Percentiles rank a stretch among this genome's conserved stretches.
phyloP scores from a whole-genome alignment of 257 asterid species.

The Craterostigma plantagineum region DNA sequence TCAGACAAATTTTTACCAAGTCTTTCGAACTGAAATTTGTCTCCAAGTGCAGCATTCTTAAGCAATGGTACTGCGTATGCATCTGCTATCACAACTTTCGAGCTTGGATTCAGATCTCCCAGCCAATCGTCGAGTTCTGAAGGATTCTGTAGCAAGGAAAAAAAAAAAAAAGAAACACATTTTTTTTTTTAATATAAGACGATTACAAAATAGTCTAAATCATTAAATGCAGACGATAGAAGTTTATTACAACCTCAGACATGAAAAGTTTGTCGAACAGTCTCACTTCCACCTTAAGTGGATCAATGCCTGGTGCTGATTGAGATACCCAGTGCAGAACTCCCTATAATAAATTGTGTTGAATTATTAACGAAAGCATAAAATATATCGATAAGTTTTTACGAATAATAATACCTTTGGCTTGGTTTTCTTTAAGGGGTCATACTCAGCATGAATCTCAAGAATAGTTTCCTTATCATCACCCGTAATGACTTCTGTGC shows the following conservation, averaged over 20 bases:
- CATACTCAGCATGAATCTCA: slow-evolving; percentile 72
- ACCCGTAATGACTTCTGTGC: slow-evolving; percentile 52
- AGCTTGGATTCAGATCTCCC: slow-evolving; percentile 55
- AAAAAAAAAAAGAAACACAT: slow-evolving; percentile 1
- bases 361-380: too few relatives aligned
- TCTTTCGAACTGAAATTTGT: slow-evolving; percentile 77
- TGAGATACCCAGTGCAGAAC: slow-evolving; percentile 91
- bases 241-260: slow-evolving; percentile 47
- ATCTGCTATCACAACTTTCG: slow-evolving; percentile 38
- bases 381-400: not conserved
- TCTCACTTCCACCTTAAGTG: slow-evolving; percentile 71
- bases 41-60: slow-evolving; percentile 41
- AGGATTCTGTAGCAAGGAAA: slow-evolving; percentile 40
- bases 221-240: not conserved
- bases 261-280: slow-evolving; percentile 58
- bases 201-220: not conserved
- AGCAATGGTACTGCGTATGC: slow-evolving; percentile 64
- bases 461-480: slow-evolving; percentile 48
- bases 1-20: slow-evolving; percentile 32
- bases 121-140: slow-evolving; percentile 78
- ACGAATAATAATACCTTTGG: slow-evolving; percentile 47
- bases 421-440: slow-evolving; percentile 57
- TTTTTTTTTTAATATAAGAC: slow-evolving; percentile 2
- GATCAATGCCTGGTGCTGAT: slow-evolving; percentile 49
- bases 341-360: slow-evolving; percentile 25